These are phyloP conservation scores for Vigna trinervia DNA, from an alignment of 306 rosid genomes.

Conservation along the genomic window DNA sequence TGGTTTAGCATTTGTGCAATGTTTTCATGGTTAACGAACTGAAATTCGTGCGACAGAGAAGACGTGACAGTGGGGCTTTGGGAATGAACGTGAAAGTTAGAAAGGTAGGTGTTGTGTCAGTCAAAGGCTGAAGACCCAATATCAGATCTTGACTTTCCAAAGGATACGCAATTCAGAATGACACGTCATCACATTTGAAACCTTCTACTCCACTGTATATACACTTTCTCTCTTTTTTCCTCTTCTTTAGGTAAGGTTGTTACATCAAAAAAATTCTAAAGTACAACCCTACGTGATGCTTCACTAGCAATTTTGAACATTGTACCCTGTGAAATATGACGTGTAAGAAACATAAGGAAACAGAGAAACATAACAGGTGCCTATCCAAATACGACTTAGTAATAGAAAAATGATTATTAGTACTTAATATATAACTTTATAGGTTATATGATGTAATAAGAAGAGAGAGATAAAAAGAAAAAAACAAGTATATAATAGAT, in stretches of 20 bases:
- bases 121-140: conserved; percentile 19
- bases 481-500: too few relatives aligned
- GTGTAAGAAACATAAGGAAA: too few relatives aligned
- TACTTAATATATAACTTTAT: too few relatives aligned
- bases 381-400: too few relatives aligned
- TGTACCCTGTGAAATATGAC: too few relatives aligned
- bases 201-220: neutral
- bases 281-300: too few relatives aligned
- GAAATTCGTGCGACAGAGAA: neutral
- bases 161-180: conserved; percentile 4
- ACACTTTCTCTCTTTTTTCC: neutral
- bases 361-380: too few relatives aligned
- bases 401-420: too few relatives aligned
- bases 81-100: neutral
- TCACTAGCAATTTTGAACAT: too few relatives aligned
- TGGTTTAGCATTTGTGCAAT: neutral
- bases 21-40: neutral
- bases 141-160: neutral
- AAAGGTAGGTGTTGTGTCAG: neutral
- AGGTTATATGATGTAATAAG: too few relatives aligned
- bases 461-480: too few relatives aligned
- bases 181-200: conserved; percentile 30
- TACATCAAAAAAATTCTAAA: too few relatives aligned
- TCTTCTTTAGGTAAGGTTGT: neutral
- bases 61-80: neutral